Percentiles rank a stretch among this genome's conserved stretches.
Evolutionary conservation across 352 stramenopile genomes (phyloP).

Genomic region (Globisporangium uncinulatum): DNA sequence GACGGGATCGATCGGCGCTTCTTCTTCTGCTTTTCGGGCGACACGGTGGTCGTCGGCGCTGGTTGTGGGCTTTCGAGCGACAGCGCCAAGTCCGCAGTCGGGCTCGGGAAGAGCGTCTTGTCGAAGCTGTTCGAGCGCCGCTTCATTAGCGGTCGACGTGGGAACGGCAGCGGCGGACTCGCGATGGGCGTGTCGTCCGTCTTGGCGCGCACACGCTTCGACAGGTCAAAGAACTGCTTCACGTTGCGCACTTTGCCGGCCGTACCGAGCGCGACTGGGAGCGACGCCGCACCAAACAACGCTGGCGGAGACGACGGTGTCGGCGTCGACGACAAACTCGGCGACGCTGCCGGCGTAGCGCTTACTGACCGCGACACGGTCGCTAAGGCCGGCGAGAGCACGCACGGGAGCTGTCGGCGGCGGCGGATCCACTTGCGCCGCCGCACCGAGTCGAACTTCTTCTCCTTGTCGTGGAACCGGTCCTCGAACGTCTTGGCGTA

Average conservation of each 20-base stretch:
- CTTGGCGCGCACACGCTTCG: conserved; percentile 17
- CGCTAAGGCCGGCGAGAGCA: conserved; percentile 21
- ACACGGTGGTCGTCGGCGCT: conserved; percentile 3
- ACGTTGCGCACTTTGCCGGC: conserved; percentile 30
- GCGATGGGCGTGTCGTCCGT: conserved; percentile 22
- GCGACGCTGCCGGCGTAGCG: not conserved
- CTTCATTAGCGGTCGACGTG: conserved; percentile 22
- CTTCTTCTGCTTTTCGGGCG: conserved; percentile 6
- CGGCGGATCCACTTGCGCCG: conserved; percentile 59
- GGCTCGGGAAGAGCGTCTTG: conserved; percentile 26
- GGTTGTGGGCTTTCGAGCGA: conserved; percentile 9
- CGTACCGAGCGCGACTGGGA: conserved; percentile 17
- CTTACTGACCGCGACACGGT: not conserved
- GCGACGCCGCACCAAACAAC: conserved; percentile 13
- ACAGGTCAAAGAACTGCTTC: conserved; percentile 26
- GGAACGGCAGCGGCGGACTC: conserved; percentile 5
- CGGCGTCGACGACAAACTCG: not conserved
- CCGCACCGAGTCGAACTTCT: conserved; percentile 67
- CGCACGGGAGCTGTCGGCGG: conserved; percentile 46
- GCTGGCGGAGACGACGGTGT: conserved; percentile 6
- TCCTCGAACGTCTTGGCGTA: conserved; percentile 72
- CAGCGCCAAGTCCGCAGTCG: conserved; percentile 18
- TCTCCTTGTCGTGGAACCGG: conserved; percentile 68
- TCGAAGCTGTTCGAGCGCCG: conserved; percentile 38
- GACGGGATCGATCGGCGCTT: conserved; percentile 13